Conservation (phyloP, 108 stramenopile species). For the Nannochloropsis granulata region DNA sequence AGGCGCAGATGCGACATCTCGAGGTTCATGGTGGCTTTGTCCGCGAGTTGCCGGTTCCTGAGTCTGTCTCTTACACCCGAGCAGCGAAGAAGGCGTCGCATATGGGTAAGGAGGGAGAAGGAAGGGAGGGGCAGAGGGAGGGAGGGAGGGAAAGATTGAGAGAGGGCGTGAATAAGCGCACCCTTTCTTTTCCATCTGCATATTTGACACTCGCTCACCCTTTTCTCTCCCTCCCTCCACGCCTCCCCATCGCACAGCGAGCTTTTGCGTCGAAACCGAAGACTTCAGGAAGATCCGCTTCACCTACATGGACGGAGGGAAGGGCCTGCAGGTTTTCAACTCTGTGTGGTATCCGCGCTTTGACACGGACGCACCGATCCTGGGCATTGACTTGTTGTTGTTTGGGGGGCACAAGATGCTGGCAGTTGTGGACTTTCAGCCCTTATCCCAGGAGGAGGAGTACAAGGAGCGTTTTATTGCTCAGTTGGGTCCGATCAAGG, state of each 20-base stretch:
- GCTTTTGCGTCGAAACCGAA: conserved; percentile 18
- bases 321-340: conserved; percentile 84
- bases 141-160: background rate
- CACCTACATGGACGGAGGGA: conserved; percentile 89
- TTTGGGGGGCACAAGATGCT: conserved; percentile 79
- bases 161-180: background rate
- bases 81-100: conserved; percentile 4
- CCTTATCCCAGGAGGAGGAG: conserved; percentile 55
- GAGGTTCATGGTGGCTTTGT: conserved; percentile 12
- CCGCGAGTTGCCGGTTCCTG: conserved; percentile 11
- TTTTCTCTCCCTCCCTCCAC: background rate
- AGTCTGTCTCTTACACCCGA: conserved; percentile 4
- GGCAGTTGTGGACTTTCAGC: conserved; percentile 84
- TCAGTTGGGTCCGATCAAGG: conserved; percentile 52
- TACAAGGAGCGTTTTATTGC: conserved; percentile 7
- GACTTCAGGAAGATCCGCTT: conserved; percentile 49
- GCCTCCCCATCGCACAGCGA: background rate
- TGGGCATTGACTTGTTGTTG: conserved; percentile 74
- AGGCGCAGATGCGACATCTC: conserved; percentile 13
- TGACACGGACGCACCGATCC: conserved; percentile 71
- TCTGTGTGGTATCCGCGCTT: conserved; percentile 75
- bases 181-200: background rate
- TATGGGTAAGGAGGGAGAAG: background rate
- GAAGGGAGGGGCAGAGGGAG: background rate
- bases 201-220: background rate